Base-by-base conservation (phyloP, 805 yeast genomes). In the Pichia manshurica region DNA sequence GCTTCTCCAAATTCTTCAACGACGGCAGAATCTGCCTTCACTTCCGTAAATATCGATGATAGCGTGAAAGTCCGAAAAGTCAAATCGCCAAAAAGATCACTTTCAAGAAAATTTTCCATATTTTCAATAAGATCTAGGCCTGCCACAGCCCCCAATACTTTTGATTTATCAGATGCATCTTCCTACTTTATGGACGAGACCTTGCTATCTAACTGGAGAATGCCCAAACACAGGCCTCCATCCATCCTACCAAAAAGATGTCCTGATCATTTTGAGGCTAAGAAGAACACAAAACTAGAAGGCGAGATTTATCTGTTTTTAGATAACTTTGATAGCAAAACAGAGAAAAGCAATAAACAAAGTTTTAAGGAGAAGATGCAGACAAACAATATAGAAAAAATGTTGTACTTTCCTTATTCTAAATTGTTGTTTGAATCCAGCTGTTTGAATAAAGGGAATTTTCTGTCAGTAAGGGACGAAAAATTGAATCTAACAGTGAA, bases 351-450 rank as follows among this genome's bases (percentile, higher is more conserved):
- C 3, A 19, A 16, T 29, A 31, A 32, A 5, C n/a, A n/a, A n/a
- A n/a, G n/a, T n/a, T n/a, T 10, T 10, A 43, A 8, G 25, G 28
- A 37, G n/a, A 21, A 19, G 2, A 25, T 32, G 34, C 6, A 31
- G 5, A 29, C n/a, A 4, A 23, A 39, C 19, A 45, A 45, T 45
- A 34, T 43, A 21, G 53, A 45, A 9, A 39, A 28, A 12, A 13
- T 45, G 5, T 12, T 45, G 25, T 28, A 39, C 29, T 45, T 32
- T 21, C 48, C 48, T 6, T 45, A 22, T 28, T 5, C 44, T 6
- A 45, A 34, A 34, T 2, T 13, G 12, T 3, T 23, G 0, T n/a
- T 45, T 15, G 29, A 38, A 4, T 23, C 17, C 12, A 31, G 16
- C 4, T 45, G 21, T 33, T n/a, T 19, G 22, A 31, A 45, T 12